Evolutionary conservation across 2,329 filamentous ascomycete genomes (phyloP), one percentile per base, ranked within the genome.

Genomic region (Shiraia bambusicola): DNA sequence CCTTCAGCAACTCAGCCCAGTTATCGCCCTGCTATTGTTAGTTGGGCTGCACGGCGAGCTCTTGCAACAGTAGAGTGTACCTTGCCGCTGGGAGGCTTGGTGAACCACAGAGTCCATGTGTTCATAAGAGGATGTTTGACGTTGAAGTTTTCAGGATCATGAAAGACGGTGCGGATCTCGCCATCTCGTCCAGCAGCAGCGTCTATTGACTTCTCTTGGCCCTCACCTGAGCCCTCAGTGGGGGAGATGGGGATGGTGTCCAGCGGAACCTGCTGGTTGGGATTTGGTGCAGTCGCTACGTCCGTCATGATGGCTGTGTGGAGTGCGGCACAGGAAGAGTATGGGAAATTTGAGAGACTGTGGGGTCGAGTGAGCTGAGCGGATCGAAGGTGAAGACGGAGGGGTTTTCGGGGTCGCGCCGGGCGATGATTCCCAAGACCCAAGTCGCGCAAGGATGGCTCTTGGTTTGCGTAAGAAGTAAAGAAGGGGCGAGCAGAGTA

Each of bases 51-150:
- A 22, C 8, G 10, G n/a, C 12, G 8, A 19, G 14, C 16, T 26
- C 35, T 32, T 14, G 19, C 19, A 22, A 22, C 4, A 37, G 6
- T 11, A 17, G 26, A 17, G 39, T 76, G 46, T 72, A 93, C 90
- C 86, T 94, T 96, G 76, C 90, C 91, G 69, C 85, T 94, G 30
- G 92, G 87, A 39, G 93, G 92, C 81, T 97, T 97, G 64, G 92
- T 97, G 78, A 97, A 98, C 94, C 94, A 98, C 42, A 98, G 79
- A 45, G 93, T 97, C 93, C 93, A 98, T 69, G 88, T 87, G 78
- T 96, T 87, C 81, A 95, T 91, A 48, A 98, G 81, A 56, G 91
- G 92, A 72, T 98, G 93, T 81, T 97, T 98, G 72, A 98, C 93
- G 63, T 95, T 98, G 82, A 98, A 98, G 79, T 98, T 96, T 56